A percentile compares a stretch with the other conserved stretches of the same genome.
These are phyloP conservation scores for Talaromyces sp. DNA, from an alignment of 2,329 filamentous ascomycete species.

Conservation along the genomic window DNA sequence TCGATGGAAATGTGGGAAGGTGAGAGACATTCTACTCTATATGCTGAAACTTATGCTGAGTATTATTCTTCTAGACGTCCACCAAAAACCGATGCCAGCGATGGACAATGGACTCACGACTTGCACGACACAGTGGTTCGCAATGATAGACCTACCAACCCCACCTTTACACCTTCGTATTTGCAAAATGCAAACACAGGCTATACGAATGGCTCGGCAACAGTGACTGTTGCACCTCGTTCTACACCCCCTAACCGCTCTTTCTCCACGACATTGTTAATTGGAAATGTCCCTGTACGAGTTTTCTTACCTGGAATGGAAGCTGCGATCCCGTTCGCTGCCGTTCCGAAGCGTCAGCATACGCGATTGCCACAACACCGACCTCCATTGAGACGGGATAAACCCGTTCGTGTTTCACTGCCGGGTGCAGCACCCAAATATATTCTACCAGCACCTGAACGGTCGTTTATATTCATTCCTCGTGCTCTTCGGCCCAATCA, in stretches of 20 bases:
- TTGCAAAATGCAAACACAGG: slow-evolving; percentile 25
- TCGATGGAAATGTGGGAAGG: slow-evolving; percentile 45
- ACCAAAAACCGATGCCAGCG: slow-evolving; percentile 54
- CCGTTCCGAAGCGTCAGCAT: slow-evolving; percentile 81
- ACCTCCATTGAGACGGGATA: slow-evolving; percentile 89
- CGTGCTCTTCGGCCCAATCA: slow-evolving; percentile 90
- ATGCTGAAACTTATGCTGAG: neutral
- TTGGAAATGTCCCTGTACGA: slow-evolving; percentile 81
- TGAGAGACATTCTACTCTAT: slow-evolving; percentile 22
- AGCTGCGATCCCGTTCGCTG: slow-evolving; percentile 66
- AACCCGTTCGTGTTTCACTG: slow-evolving; percentile 89
- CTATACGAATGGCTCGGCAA: slow-evolving; percentile 24
- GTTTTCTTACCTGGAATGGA: slow-evolving; percentile 76
- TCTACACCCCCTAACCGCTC: slow-evolving; percentile 66
- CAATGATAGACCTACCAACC: slow-evolving; percentile 33
- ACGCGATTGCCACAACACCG: slow-evolving; percentile 92
- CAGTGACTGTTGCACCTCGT: slow-evolving; percentile 49
- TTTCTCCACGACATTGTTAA: slow-evolving; percentile 77
- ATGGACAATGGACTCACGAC: slow-evolving; percentile 85
- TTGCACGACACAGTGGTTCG: slow-evolving; percentile 69
- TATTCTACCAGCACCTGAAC: slow-evolving; percentile 82
- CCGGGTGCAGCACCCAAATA: slow-evolving; percentile 76
- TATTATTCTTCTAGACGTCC: slow-evolving; percentile 19
- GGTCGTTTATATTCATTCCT: slow-evolving; percentile 98
- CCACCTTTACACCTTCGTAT: slow-evolving; percentile 27